A percentile compares a stretch with the other conserved stretches of the same genome.
phyloP scores from a whole-genome alignment of 768 basidiomycete species.

The Dacryopinax primogenitus region DNA sequence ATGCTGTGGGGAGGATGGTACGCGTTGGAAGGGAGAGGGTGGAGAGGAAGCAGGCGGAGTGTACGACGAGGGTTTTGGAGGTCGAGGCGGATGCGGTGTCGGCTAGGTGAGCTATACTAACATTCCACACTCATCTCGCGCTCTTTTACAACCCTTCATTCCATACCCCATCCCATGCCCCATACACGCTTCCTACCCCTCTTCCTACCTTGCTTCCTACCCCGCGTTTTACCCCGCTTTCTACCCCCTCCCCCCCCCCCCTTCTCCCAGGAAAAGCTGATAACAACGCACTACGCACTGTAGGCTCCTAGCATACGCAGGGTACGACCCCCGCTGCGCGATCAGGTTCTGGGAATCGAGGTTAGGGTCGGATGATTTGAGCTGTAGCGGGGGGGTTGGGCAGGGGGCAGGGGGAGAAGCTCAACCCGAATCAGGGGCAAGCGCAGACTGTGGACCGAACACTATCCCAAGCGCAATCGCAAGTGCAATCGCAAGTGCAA shows the following conservation, averaged over 20 bases:
- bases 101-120: constrained; percentile 52
- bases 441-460: too few species aligned
- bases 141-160: too few species aligned
- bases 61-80: constrained; percentile 73
- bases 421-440: too few species aligned
- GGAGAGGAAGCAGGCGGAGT: constrained; percentile 54
- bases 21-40: constrained; percentile 51
- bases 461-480: too few species aligned
- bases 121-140: too few species aligned
- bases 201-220: background rate
- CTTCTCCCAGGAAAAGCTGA: background rate
- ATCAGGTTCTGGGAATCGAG: constrained; percentile 66
- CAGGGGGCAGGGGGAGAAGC: too few species aligned
- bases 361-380: constrained; percentile 16
- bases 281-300: background rate
- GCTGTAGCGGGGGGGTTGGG: constrained; percentile 19
- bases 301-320: constrained; percentile 83
- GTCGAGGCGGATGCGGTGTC: constrained; percentile 88
- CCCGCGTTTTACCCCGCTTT: constrained; percentile 7
- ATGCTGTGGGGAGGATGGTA: constrained; percentile 73
- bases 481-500: too few species aligned
- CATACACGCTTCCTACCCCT: too few species aligned
- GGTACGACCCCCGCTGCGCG: constrained; percentile 75
- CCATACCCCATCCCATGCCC: too few species aligned
- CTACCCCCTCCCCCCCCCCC: constrained; percentile 9